Evolutionary conservation across 495 filamentous ascomycete species (phyloP), one percentile per base, ranked within the genome.

Genomic region (Neurospora pannonica): DNA sequence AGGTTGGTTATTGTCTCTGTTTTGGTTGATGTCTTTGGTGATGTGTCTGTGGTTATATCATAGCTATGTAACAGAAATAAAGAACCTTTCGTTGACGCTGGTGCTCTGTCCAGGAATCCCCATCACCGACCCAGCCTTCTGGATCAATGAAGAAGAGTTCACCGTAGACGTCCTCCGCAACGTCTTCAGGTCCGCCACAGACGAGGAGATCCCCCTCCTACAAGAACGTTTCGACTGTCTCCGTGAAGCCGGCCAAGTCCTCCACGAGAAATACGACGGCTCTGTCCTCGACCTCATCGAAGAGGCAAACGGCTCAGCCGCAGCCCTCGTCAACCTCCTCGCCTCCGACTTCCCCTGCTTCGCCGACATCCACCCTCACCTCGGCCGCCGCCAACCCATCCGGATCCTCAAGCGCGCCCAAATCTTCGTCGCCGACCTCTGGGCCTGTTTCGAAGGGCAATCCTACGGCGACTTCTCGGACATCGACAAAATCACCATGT

Each of bases 401-500:
- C 92, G 93, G 24, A 86, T 99, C 75, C 89, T 95, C 79, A 98
- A 98, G 81, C 90, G 96, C 10, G 94, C 96, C 3, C 96, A 99
- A 85, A 98, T 98, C 72, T 87, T 98, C 17, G 93, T 97, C 21
- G 97, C 97, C 54, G 96, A 99, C 78, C 79, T 97, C 4, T 98
- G 95, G 95, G 95, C 95, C 13, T 95, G 93, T 74, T 97, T 98
- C 78, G 89, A 96, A 70, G 94, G 93, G 39, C 85, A 92, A 75
- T 83, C 87, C 31, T 94, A 90, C 75, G 96, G 96, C 17, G 82
- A 86, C n/a, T 99, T 99, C 78, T 78, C 90, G 37, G 97, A 99
- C 77, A 97, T 99, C 71, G 90, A 94, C 79, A 92, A 93, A 76
- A 92, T 99, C 79, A 99, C 97, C 74, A 98, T 98, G 93, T 99